These are phyloP conservation scores for Pythium dissotocum DNA, from an alignment of 352 stramenopile genomes.

Conservation along the genomic window DNA sequence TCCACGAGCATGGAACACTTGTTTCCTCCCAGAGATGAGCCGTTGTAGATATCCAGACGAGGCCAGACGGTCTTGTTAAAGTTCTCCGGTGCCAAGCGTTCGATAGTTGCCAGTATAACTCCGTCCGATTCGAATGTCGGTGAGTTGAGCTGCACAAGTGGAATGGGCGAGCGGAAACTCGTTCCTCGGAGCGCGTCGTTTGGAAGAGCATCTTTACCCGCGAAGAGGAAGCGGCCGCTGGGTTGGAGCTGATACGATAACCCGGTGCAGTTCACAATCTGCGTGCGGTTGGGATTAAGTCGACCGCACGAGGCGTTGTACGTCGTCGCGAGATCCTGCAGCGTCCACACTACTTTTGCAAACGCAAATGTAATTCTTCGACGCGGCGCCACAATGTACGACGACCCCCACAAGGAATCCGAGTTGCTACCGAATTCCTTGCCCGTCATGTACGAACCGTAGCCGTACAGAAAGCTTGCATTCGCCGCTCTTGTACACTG, in stretches of 20 bases:
- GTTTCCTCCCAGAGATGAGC: constrained; percentile 18
- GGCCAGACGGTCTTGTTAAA: constrained; percentile 27
- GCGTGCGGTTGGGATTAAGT: background rate
- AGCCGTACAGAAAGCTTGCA: constrained; percentile 39
- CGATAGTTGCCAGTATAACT: background rate
- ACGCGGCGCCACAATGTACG: too few relatives aligned
- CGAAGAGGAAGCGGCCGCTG: constrained; percentile 47
- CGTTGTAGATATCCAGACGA: constrained; percentile 16
- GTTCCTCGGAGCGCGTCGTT: background rate
- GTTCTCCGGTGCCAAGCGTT: background rate
- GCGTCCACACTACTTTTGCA: constrained; percentile 42
- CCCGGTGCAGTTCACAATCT: constrained; percentile 28
- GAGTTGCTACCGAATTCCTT: constrained; percentile 33
- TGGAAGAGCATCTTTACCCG: constrained; percentile 32
- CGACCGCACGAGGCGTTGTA: constrained; percentile 40
- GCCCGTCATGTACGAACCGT: constrained; percentile 47
- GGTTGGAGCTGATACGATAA: constrained; percentile 45
- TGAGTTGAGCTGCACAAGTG: constrained; percentile 45
- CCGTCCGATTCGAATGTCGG: constrained; percentile 27
- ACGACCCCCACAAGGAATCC: constrained; percentile 14
- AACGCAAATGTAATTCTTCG: constrained; percentile 18
- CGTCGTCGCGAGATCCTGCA: constrained; percentile 27
- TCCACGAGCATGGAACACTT: constrained; percentile 48
- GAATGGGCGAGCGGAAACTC: constrained; percentile 39
- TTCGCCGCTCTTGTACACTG: constrained; percentile 32